A percentile compares a stretch with the other conserved stretches of the same genome.
phyloP scores from a whole-genome alignment of 1,139 yeast genomes.

The Yamadazyma siamensis region DNA sequence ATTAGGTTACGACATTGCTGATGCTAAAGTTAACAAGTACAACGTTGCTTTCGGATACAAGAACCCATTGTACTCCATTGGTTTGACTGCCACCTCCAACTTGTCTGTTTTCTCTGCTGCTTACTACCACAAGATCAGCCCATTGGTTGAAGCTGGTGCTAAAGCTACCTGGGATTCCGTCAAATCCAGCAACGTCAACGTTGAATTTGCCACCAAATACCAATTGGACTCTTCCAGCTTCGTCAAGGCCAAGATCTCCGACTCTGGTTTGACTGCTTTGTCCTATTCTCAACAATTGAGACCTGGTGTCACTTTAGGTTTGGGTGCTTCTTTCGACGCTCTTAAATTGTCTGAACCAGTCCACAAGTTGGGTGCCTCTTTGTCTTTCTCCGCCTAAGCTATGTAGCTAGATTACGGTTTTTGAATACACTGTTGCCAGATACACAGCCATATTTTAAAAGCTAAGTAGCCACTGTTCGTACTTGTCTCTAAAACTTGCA shows the following conservation, averaged over 20 bases:
- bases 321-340: conserved; percentile 97
- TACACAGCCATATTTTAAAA: too few relatives aligned
- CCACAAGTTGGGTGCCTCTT: conserved; percentile 95
- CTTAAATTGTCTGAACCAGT: conserved; percentile 95
- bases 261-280: conserved; percentile 92
- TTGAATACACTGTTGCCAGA: too few relatives aligned
- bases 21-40: conserved; percentile 91
- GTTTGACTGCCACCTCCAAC: conserved; percentile 87
- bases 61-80: conserved; percentile 82
- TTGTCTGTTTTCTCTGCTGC: conserved; percentile 91
- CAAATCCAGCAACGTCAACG: conserved; percentile 63
- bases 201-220: conserved; percentile 97
- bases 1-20: conserved; percentile 91
- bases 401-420: conserved; percentile 1
- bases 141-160: conserved; percentile 94
- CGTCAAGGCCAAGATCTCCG: conserved; percentile 96
- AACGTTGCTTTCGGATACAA: conserved; percentile 93
- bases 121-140: conserved; percentile 93
- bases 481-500: too few relatives aligned
- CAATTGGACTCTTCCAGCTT: conserved; percentile 81
- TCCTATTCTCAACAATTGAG: conserved; percentile 93
- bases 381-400: conserved; percentile 84
- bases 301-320: conserved; percentile 96
- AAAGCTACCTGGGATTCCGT: conserved; percentile 93
- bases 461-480: too few relatives aligned